phyloP scores from a whole-genome alignment of 2,329 filamentous ascomycete species.

The Tolypocladium tropicale region DNA sequence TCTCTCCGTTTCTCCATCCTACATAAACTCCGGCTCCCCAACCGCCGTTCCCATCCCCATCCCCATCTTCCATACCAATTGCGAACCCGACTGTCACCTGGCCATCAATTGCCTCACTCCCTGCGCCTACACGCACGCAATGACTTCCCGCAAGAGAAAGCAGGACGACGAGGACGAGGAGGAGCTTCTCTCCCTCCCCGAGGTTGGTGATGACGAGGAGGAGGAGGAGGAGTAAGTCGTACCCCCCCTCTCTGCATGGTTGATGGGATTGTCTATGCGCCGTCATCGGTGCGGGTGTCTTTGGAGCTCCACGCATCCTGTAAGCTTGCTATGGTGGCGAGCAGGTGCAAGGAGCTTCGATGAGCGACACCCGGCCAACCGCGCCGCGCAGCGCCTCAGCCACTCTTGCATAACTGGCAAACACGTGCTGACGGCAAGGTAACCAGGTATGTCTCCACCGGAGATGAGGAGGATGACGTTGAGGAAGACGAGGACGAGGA shows the following conservation, averaged over 20 bases:
- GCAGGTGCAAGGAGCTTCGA: background rate
- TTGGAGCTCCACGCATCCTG: background rate
- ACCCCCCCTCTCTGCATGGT: background rate
- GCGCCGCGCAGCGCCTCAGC: background rate
- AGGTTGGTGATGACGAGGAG: conserved; percentile 39
- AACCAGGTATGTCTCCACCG: conserved; percentile 23
- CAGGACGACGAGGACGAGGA: conserved; percentile 54
- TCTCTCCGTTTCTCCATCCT: background rate
- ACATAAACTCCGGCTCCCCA: conserved; percentile 1
- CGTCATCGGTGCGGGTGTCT: background rate
- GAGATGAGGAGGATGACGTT: conserved; percentile 29
- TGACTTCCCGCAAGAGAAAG: conserved; percentile 45
- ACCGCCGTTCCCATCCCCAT: background rate
- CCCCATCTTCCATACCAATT: background rate
- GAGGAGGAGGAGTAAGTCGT: conserved; percentile 44
- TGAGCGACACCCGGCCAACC: background rate
- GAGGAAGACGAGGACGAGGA: conserved; percentile 30
- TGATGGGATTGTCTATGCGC: background rate
- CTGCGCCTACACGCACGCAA: conserved; percentile 12
- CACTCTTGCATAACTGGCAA: background rate
- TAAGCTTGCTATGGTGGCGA: background rate
- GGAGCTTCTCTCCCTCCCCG: conserved; percentile 44
- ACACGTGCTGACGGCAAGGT: conserved; percentile 2
- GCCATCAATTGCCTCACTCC: background rate
- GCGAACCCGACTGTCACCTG: background rate